These are phyloP conservation scores for Myriangium duriaei DNA, from an alignment of 2,329 filamentous ascomycete genomes.

Conservation along the genomic window DNA sequence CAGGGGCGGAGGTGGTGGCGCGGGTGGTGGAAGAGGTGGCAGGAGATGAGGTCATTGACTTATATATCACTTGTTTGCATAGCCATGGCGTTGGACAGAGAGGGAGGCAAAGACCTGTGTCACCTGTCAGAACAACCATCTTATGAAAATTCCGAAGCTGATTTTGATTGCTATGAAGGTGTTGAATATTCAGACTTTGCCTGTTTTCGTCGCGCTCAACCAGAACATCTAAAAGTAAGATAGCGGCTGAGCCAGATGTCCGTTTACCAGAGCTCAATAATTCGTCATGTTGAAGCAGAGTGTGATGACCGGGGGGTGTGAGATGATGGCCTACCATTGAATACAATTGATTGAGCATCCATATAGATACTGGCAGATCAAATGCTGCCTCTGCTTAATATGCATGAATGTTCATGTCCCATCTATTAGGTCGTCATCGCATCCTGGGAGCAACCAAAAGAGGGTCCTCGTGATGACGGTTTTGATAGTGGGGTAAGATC, in stretches of 20 bases:
- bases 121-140: no score
- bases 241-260: slow-evolving; percentile 37
- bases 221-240: slow-evolving; percentile 26
- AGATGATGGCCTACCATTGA: no score
- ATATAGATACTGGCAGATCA: no score
- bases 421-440: slow-evolving; percentile 55
- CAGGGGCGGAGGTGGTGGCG: slow-evolving; percentile 39
- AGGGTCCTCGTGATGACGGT: slow-evolving; percentile 66
- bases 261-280: slow-evolving; percentile 34
- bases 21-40: slow-evolving; percentile 26
- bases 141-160: not conserved
- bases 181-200: slow-evolving; percentile 41
- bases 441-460: slow-evolving; percentile 49
- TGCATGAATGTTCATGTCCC: slow-evolving; percentile 41
- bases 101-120: not conserved
- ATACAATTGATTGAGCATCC: no score
- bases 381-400: no score
- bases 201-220: slow-evolving; percentile 39
- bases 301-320: no score
- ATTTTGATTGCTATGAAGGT: not conserved
- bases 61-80: slow-evolving; percentile 10
- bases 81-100: slow-evolving; percentile 11
- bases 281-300: slow-evolving; percentile 7
- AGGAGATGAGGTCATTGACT: slow-evolving; percentile 8
- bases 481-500: slow-evolving; percentile 57